Evolutionary conservation across 306 rosid genomes (phyloP).

Genomic region (Ormosia semicastrata): DNA sequence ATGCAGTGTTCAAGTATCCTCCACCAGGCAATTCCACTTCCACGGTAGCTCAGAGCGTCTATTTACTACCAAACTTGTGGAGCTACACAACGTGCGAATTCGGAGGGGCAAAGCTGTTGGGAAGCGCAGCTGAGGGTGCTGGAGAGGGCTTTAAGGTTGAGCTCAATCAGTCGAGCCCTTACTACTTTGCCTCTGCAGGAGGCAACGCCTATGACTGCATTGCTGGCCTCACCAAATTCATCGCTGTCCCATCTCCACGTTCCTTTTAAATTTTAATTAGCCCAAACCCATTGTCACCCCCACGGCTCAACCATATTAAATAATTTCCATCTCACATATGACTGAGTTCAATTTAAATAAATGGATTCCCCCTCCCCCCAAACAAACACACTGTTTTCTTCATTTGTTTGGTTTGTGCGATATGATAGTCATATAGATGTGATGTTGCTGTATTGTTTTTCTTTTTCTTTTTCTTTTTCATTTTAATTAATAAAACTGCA

Average conservation of each 20-base stretch:
- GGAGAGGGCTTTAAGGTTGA: slow-evolving; percentile 44
- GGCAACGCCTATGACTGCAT: slow-evolving; percentile 47
- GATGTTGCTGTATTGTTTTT: background rate
- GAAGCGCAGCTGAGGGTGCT: slow-evolving; percentile 34
- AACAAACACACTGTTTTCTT: background rate
- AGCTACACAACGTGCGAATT: slow-evolving; percentile 54
- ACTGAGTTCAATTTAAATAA: background rate
- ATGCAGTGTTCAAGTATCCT: slow-evolving; percentile 58
- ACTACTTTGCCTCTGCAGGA: slow-evolving; percentile 55
- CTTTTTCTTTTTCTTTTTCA: background rate
- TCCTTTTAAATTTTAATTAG: background rate
- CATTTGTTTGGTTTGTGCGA: background rate
- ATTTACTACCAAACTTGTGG: slow-evolving; percentile 44
- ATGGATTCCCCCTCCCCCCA: background rate
- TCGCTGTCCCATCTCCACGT: slow-evolving; percentile 36
- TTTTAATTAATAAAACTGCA: background rate
- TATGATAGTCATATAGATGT: background rate
- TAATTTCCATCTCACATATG: background rate
- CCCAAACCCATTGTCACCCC: background rate
- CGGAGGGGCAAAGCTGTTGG: slow-evolving; percentile 46
- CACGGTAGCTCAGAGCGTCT: slow-evolving; percentile 37
- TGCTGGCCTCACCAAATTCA: slow-evolving; percentile 55
- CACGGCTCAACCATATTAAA: background rate
- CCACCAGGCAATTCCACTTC: slow-evolving; percentile 17
- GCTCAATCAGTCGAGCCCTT: slow-evolving; percentile 47